Percentiles rank a stretch among this genome's conserved stretches.
These are phyloP conservation scores for Trichopus zeylanicus DNA, from an alignment of 116 monocot species.

Conservation along the genomic window DNA sequence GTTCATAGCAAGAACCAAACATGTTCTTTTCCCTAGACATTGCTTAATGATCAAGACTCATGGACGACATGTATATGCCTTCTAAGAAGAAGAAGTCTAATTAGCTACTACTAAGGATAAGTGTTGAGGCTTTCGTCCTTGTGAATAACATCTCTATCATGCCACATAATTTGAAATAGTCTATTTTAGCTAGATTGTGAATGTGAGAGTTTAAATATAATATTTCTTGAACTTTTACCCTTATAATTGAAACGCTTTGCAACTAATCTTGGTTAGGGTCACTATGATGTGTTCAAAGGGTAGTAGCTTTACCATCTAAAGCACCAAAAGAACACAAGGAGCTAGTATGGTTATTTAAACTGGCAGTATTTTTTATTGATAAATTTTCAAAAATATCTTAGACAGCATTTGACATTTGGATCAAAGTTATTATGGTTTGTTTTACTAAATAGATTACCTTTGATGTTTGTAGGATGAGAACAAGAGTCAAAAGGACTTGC, in stretches of 20 bases:
- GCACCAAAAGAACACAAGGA: constrained; percentile 62
- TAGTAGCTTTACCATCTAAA: constrained; percentile 51
- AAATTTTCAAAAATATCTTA: background rate
- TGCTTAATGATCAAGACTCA: too few species aligned
- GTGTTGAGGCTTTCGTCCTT: too few species aligned
- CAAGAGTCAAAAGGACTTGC: constrained; percentile 91
- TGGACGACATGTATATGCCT: too few species aligned
- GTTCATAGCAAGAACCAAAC: too few species aligned
- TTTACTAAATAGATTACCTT: constrained; percentile 7
- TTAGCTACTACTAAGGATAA: too few species aligned
- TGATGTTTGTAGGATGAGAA: constrained; percentile 66
- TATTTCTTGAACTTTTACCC: too few species aligned
- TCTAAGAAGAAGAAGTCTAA: too few species aligned
- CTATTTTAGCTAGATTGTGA: too few species aligned
- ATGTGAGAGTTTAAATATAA: too few species aligned
- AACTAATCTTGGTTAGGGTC: constrained; percentile 27
- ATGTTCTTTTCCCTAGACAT: too few species aligned
- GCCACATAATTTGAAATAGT: too few species aligned
- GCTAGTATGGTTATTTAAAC: constrained; percentile 37
- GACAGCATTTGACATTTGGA: background rate
- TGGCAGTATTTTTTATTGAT: background rate
- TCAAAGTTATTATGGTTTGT: background rate
- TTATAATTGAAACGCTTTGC: background rate
- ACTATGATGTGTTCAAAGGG: constrained; percentile 82
- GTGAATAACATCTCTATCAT: too few species aligned